Percentiles rank a stretch among this genome's conserved stretches.
phyloP scores from a whole-genome alignment of 1,139 yeast species.

The Candida sp. region DNA sequence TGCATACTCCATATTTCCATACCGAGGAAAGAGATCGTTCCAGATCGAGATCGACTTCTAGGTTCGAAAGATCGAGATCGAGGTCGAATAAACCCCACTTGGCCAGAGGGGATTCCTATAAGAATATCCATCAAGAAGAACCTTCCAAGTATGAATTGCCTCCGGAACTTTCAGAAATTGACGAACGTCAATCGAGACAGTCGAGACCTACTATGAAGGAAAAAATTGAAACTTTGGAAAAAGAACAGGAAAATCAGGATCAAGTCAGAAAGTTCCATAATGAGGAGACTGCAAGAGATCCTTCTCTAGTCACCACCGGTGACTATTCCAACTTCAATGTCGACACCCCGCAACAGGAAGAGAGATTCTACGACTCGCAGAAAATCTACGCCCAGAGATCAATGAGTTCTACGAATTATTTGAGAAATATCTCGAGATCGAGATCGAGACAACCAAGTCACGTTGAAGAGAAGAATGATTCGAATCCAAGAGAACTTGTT shows the following conservation, averaged over 20 bases:
- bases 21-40: slow-evolving; percentile 31
- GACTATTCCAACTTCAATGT: slow-evolving; percentile 49
- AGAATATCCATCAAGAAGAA: slow-evolving; percentile 39
- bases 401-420: slow-evolving; percentile 42
- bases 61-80: slow-evolving; percentile 23
- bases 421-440: slow-evolving; percentile 61
- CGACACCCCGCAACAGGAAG: slow-evolving; percentile 24
- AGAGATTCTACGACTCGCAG: slow-evolving; percentile 9
- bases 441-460: slow-evolving; percentile 44
- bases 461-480: slow-evolving; percentile 44
- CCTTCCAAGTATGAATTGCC: slow-evolving; percentile 45
- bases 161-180: slow-evolving; percentile 28
- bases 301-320: slow-evolving; percentile 46
- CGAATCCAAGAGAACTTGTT: slow-evolving; percentile 35
- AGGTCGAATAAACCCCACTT: slow-evolving; percentile 49
- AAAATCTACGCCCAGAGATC: slow-evolving; percentile 29
- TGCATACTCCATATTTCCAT: slow-evolving; percentile 46
- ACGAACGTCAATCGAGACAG: slow-evolving; percentile 41
- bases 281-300: slow-evolving; percentile 24
- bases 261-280: slow-evolving; percentile 6
- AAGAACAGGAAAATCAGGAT: slow-evolving; percentile 3
- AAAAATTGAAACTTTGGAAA: slow-evolving; percentile 31
- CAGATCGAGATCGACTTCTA: slow-evolving; percentile 26
- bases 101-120: slow-evolving; percentile 67
- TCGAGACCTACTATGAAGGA: slow-evolving; percentile 51